Base-by-base conservation (phyloP, 148 eudicot genomes). In the Cornus kousa region DNA sequence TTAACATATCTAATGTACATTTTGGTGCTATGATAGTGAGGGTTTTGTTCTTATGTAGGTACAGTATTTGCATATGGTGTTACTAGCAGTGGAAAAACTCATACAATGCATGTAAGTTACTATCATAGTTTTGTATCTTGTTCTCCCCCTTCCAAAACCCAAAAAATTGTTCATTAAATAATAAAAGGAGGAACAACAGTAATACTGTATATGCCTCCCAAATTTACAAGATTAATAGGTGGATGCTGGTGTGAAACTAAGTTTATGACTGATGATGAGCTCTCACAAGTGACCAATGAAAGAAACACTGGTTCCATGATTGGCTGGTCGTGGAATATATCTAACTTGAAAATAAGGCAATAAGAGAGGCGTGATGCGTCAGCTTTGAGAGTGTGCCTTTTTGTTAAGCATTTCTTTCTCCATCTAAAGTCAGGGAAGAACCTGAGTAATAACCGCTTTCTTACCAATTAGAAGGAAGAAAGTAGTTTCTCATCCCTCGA, bases 41-140 rank as follows among this genome's bases (percentile, higher is more conserved):
- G 16, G 17, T 60, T 74, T 1, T 35, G 22, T 62, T 64, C 20
- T 80, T 14, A 5, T 86, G 87, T 82, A 91, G 94, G 91, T 68
- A 91, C 95, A 3, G 85, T 91, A 24, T 91, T 91, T 81, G 95
- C 95, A 50, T 91, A 91, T 81, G 95, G 95, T 70, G 95, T 91
- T 79, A 91, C 95, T 74, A 89, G 95, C 81, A 91, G 95, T 76
- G 94, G 94, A 70, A 91, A 91, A 83, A 91, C 88, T 70, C 86
- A 86, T 65, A 86, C 88, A 23, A 86, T 86, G 86, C 88, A 86
- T 83, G 88, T 86, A 70, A 82, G 86, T 74, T 70, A 28, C 75
- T 74, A 46, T 37, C 5, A 43, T 31, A 35, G 9, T 35, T 59
- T 13, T 71, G 14, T 16, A 11, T 17, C 33, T 74, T 65, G 68